Base-by-base conservation (phyloP, 2,329 filamentous ascomycete species). In the Cadophora sp. region DNA sequence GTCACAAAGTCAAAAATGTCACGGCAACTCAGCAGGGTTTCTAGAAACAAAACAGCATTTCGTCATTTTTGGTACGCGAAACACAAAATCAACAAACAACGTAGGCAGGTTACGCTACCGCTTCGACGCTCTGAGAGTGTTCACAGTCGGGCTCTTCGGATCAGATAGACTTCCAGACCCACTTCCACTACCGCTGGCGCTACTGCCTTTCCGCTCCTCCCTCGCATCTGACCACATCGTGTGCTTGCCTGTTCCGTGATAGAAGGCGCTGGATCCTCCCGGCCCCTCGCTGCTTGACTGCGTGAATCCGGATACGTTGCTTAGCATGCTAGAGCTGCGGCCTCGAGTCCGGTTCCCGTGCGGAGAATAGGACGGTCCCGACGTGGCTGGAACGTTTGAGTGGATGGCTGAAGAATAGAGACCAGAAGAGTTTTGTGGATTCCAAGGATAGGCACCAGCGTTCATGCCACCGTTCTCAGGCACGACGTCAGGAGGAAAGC, bases 301-400 rank as follows among this genome's bases (percentile, higher is more conserved):
- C 8, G 88, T 91, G 73, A 90, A 89, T 24, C 88, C 87, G n/a
- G 87, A 89, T 3, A 90, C 81, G 73, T 89, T 85, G 74, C 87
- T 90, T 2, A 91, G 84, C 88, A 91, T 91, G 67, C 87, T 89
- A 11, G 87, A 89, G 34, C 87, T 90, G 60, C 88, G 85, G 26
- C 87, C 87, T 55, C 88, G 80, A 37, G 72, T 73, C 26, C 72
- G 50, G 24, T 46, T 48, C 12, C 69, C 72, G 29, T 69, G 71
- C 26, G 69, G 55, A 11, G 65, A 62, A 34, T 65, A 53, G 14
- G 70, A 31, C 11, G 65, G 65, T 43, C 58, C 43, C 12, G 50
- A 50, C 24, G 62, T 53, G 27, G 62, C 59, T 12, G 69, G 51
- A 65, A 68, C 67, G 60, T 63, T 64, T 46, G 31, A 50, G 50